phyloP scores from a whole-genome alignment of 2,329 filamentous ascomycete species.

The Hymenoscyphus fructigenus region DNA sequence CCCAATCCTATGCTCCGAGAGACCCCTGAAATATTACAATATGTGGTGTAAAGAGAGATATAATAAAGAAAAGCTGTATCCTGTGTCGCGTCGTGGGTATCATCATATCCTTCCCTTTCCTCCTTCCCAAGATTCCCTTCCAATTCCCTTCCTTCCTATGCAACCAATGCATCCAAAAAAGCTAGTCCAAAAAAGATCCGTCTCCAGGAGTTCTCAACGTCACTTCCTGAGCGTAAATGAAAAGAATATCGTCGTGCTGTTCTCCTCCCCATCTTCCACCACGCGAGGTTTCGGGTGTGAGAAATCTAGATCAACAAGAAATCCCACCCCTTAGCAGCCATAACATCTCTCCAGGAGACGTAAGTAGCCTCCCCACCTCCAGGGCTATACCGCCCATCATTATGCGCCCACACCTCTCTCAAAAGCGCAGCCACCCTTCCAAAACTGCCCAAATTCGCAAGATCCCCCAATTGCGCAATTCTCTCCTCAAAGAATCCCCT shows the following conservation, averaged over 20 bases:
- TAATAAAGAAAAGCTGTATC: background rate
- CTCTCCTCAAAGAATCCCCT: conserved; percentile 76
- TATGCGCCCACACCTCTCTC: conserved; percentile 75
- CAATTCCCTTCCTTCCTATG: background rate
- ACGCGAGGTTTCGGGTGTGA: conserved; percentile 6
- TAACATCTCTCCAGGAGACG: conserved; percentile 93
- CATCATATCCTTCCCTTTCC: conserved; percentile 1
- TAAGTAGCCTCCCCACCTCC: conserved; percentile 52
- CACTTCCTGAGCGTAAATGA: conserved; percentile 5
- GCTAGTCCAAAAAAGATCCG: conserved; percentile 10
- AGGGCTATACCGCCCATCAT: conserved; percentile 54
- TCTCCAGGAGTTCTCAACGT: conserved; percentile 23
- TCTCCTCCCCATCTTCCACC: background rate
- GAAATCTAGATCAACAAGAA: conserved; percentile 75
- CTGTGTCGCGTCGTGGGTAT: conserved; percentile 9
- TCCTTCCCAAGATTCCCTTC: too few relatives aligned
- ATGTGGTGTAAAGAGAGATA: conserved; percentile 5
- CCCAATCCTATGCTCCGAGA: background rate
- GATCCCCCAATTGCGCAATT: conserved; percentile 69
- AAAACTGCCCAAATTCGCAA: conserved; percentile 79
- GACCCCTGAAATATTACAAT: background rate
- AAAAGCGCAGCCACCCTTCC: conserved; percentile 78
- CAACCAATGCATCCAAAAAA: background rate
- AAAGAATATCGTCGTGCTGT: background rate
- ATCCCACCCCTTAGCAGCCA: conserved; percentile 89